Evolutionary conservation across 805 yeast genomes (phyloP).

Genomic region (Lipomyces spencermartinsiae): DNA sequence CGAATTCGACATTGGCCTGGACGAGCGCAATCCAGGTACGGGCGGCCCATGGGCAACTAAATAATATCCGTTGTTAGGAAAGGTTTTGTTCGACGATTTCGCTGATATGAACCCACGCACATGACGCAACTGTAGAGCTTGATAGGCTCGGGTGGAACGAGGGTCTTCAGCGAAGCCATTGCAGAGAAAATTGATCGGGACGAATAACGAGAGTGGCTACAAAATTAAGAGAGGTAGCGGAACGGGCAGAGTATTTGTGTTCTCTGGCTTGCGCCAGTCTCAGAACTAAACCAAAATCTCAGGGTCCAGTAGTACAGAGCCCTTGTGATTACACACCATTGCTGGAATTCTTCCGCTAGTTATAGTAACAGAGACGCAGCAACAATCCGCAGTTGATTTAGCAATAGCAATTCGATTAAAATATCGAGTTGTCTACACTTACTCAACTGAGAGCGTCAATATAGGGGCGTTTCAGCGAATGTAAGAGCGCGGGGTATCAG

Average conservation of each 20-base stretch:
- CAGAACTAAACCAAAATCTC: too few relatives aligned
- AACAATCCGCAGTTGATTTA: too few relatives aligned
- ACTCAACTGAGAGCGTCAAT: too few relatives aligned
- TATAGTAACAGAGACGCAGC: too few relatives aligned
- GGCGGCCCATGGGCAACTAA: conserved; percentile 44
- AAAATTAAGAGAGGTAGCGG: background rate
- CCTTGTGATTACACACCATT: background rate
- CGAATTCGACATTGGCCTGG: conserved; percentile 42
- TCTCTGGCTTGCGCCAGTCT: too few relatives aligned
- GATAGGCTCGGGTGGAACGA: conserved; percentile 41
- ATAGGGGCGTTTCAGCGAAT: too few relatives aligned
- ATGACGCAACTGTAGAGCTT: conserved; percentile 33
- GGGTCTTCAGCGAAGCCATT: conserved; percentile 26
- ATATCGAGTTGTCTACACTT: too few relatives aligned
- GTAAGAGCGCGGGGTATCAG: too few relatives aligned
- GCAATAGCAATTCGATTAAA: too few relatives aligned
- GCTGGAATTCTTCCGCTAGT: too few relatives aligned
- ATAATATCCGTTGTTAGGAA: background rate
- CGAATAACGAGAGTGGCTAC: background rate
- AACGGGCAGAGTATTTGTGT: background rate
- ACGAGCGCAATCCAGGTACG: conserved; percentile 44
- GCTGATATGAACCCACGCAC: conserved; percentile 17
- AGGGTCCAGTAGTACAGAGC: too few relatives aligned
- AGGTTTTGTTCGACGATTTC: background rate
- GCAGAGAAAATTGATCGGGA: conserved; percentile 9